These are phyloP conservation scores for Zangia roseola DNA, from an alignment of 768 basidiomycete genomes.

Conservation along the genomic window DNA sequence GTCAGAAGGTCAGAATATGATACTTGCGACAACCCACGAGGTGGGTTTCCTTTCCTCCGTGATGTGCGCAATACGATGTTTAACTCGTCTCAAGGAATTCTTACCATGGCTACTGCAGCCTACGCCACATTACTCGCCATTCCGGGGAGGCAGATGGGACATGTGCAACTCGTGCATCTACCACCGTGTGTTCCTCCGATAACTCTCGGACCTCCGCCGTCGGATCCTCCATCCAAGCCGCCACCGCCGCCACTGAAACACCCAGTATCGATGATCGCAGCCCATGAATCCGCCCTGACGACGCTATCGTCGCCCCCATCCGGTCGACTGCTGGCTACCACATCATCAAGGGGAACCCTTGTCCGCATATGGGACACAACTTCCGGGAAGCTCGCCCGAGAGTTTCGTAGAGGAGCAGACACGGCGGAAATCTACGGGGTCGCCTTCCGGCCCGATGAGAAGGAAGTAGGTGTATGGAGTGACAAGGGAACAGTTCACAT, in stretches of 20 bases:
- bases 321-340: conserved; percentile 79
- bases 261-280: conserved; percentile 77
- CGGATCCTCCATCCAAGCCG: conserved; percentile 51
- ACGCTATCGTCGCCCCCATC: conserved; percentile 77
- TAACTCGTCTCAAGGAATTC: conserved; percentile 52
- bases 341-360: conserved; percentile 80
- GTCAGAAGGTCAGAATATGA: conserved; percentile 76
- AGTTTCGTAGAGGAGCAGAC: conserved; percentile 84
- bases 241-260: conserved; percentile 59
- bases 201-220: conserved; percentile 54
- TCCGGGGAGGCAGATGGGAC: conserved; percentile 82
- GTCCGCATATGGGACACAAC: conserved; percentile 83
- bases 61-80: conserved; percentile 2
- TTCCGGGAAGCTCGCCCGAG: conserved; percentile 71
- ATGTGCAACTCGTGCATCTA: conserved; percentile 84
- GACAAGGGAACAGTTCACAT: conserved; percentile 95
- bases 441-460: conserved; percentile 82
- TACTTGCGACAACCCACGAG: conserved; percentile 83
- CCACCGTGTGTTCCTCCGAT: conserved; percentile 71
- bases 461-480: conserved; percentile 87
- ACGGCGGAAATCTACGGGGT: conserved; percentile 91
- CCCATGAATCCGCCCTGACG: conserved; percentile 77
- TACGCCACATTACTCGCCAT: conserved; percentile 82
- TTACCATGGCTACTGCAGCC: conserved; percentile 76
- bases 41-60: conserved; percentile 40